phyloP scores from a whole-genome alignment of 2,329 filamentous ascomycete genomes.

The Penicillium fuscoglaucum region DNA sequence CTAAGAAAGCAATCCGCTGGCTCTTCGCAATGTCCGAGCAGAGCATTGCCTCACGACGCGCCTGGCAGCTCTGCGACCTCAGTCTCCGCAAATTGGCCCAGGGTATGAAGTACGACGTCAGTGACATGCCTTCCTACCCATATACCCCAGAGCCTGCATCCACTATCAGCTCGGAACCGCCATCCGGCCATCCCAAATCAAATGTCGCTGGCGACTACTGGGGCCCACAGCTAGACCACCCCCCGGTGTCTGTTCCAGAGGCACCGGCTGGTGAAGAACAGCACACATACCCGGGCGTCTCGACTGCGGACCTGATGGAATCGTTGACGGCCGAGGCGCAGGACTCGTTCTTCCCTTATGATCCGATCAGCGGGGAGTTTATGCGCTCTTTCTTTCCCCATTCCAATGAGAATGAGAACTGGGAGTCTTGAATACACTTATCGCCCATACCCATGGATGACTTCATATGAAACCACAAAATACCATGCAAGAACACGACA shows the following conservation, averaged over 20 bases:
- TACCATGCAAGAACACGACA: background rate
- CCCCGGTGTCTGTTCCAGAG: slow-evolving; percentile 1
- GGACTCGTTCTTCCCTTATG: slow-evolving; percentile 41
- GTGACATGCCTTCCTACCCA: slow-evolving; percentile 34
- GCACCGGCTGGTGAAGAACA: slow-evolving; percentile 13
- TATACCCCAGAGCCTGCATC: slow-evolving; percentile 19
- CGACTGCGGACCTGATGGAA: slow-evolving; percentile 15
- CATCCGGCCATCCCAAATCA: background rate
- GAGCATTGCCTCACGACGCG: slow-evolving; percentile 42
- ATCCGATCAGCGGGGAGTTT: slow-evolving; percentile 42
- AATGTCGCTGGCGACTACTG: slow-evolving; percentile 6
- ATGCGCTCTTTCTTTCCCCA: slow-evolving; percentile 43
- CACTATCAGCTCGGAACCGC: slow-evolving; percentile 3
- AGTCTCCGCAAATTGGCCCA: slow-evolving; percentile 36
- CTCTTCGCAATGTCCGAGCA: slow-evolving; percentile 43
- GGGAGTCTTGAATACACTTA: slow-evolving; percentile 14
- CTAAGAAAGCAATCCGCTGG: slow-evolving; percentile 48
- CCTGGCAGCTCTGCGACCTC: slow-evolving; percentile 45
- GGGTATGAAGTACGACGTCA: slow-evolving; percentile 39
- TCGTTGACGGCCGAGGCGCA: slow-evolving; percentile 11
- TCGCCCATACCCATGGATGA: background rate
- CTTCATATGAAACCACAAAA: background rate
- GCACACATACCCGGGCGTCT: slow-evolving; percentile 2
- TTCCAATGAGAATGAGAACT: slow-evolving; percentile 28
- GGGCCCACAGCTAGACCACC: slow-evolving; percentile 15